phyloP scores from a whole-genome alignment of 306 rosid genomes.

The Canavalia ensiformis region DNA sequence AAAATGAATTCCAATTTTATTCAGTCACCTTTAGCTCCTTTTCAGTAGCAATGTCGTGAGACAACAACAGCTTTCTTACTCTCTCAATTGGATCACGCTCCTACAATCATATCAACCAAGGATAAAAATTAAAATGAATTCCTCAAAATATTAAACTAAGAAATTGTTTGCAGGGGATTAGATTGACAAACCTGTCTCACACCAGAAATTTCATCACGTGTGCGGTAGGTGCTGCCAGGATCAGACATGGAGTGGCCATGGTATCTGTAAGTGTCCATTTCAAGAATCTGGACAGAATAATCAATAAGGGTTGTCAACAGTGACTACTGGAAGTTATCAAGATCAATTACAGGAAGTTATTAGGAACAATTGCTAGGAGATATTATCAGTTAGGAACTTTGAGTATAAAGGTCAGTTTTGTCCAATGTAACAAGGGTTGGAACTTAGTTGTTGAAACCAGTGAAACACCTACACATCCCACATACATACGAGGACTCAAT shows the following conservation, averaged over 20 bases:
- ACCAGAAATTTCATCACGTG: slow-evolving; percentile 97
- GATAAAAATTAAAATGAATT: slow-evolving; percentile 18
- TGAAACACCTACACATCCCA: background rate
- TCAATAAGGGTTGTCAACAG: background rate
- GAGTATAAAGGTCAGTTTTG: background rate
- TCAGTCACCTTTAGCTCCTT: slow-evolving; percentile 86
- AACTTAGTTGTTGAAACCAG: background rate
- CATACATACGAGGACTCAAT: background rate
- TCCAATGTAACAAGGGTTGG: background rate
- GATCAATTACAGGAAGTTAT: background rate
- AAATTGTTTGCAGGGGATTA: background rate
- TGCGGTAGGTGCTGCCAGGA: slow-evolving; percentile 98
- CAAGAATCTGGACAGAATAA: slow-evolving; percentile 79
- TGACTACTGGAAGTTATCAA: background rate
- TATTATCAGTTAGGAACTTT: background rate
- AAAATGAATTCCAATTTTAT: slow-evolving; percentile 29
- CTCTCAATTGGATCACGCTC: slow-evolving; percentile 99
- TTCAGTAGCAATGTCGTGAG: slow-evolving; percentile 82
- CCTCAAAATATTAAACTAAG: background rate
- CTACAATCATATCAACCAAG: slow-evolving; percentile 57
- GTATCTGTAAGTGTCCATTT: slow-evolving; percentile 98
- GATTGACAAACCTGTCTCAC: slow-evolving; percentile 81
- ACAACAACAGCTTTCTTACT: slow-evolving; percentile 77
- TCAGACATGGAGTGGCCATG: slow-evolving; percentile 99
- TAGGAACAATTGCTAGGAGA: background rate